Evolutionary conservation across 352 stramenopile genomes (phyloP), one percentile per base, ranked within the genome.

Genomic region (Hyaloperonospora brassicae): DNA sequence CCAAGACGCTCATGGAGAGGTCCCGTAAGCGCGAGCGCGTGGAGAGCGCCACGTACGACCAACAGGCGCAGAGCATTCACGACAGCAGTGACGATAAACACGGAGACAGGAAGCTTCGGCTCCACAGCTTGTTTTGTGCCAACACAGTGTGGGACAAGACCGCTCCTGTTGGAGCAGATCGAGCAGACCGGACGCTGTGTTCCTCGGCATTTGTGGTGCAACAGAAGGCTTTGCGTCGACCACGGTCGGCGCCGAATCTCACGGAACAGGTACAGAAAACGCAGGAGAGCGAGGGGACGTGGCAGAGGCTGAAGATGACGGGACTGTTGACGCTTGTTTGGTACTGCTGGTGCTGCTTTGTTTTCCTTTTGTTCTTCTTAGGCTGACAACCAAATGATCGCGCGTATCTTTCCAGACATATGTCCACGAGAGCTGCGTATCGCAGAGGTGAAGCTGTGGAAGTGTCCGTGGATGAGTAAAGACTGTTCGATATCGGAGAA

Each of bases 351-450:
- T 51, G n/a, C 46, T 55, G 53, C 21, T 12, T 50, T 44, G 13
- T 52, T 53, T 48, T 47, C 12, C 1, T 11, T 35, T 30, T n/a
- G 17, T 35, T 30, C 36, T 13, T 36, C 3, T 6, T 27, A 86
- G 63, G 30, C 52, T 1, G 74, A 87, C 17, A 64, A 85, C 25
- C 48, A 72, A 22, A 60, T 76, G 36, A 84, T 86, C 56, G 58
- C 70, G 31, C 77, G 80, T 17, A 89, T 93, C 14, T 93, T 93
- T 43, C 79, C 79, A 0, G 83, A 93, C 57, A 66, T 93, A 22
- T 86, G 86, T 46, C 80, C 82, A 22, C 72, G 79, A n/a, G 73
- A 87, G 30, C 59, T 93, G 47, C 67, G 83, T n/a, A 76, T 93
- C 50, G 81, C 78, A 23, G 83, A 93, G 58, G 80, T 93, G 0